These are phyloP conservation scores for Aspergillus caelatus DNA, from an alignment of 2,329 filamentous ascomycete species.

Conservation along the genomic window DNA sequence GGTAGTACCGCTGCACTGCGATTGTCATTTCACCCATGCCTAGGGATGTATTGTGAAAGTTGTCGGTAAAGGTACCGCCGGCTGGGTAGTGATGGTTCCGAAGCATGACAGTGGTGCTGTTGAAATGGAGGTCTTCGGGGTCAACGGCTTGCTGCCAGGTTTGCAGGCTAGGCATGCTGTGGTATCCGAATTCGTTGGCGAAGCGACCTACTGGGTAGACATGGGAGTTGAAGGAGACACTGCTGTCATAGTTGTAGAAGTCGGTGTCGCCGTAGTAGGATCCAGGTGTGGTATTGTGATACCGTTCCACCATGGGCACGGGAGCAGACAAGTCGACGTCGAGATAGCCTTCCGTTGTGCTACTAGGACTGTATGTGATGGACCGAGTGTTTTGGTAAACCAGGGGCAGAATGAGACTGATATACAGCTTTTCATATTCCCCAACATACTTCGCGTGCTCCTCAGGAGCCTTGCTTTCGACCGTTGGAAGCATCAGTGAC, in stretches of 20 bases:
- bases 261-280: conserved; percentile 64
- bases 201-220: conserved; percentile 63
- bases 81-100: conserved; percentile 64
- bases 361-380: conserved; percentile 64
- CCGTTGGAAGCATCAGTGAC: conserved; percentile 52
- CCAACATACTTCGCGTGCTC: conserved; percentile 46
- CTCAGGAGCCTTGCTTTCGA: conserved; percentile 49
- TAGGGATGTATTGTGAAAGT: conserved; percentile 39
- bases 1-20: conserved; percentile 60
- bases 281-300: conserved; percentile 56
- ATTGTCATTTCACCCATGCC: conserved; percentile 61
- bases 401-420: conserved; percentile 57
- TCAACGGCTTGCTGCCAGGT: conserved; percentile 60
- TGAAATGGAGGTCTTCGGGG: conserved; percentile 58
- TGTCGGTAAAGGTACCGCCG: conserved; percentile 50
- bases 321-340: conserved; percentile 56
- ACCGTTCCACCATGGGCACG: conserved; percentile 59
- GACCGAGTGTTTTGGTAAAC: conserved; percentile 62
- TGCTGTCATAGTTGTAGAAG: conserved; percentile 61
- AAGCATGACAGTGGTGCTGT: conserved; percentile 57
- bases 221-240: conserved; percentile 56
- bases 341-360: conserved; percentile 62
- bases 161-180: conserved; percentile 64
- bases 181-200: conserved; percentile 66
- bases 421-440: conserved; percentile 63